Base-by-base conservation (phyloP, 257 asterid species). In the Verbena officinalis region DNA sequence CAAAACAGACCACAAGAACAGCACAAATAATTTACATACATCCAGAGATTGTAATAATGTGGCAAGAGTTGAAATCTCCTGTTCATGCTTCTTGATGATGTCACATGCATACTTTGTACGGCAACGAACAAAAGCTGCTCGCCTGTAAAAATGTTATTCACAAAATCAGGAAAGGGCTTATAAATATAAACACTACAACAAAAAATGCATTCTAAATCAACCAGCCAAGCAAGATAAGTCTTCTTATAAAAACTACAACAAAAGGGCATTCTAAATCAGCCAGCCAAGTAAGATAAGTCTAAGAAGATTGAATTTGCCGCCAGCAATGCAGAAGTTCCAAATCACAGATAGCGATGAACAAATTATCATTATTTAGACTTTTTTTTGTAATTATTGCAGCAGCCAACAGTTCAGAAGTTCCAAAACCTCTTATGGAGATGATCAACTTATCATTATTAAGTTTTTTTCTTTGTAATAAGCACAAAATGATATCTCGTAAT, bases 51-150 rank as follows among this genome's bases (percentile, higher is more conserved):
- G 78, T 68, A 87, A 60, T 12, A 87, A 60, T 14, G 80, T 72
- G 55, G 97, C 96, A 51, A 93, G 94, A 23, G 97, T 93, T 58
- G 81, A 30, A 50, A 93, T 93, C 82, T 85, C 99, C 57, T 83
- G 73, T 55, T 84, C 81, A 24, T 69, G 86, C 20, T 59, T 57
- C 81, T 77, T 82, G 70, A 93, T 71, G 72, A 68, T 61, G 19
- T 67, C 70, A 38, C 78, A 64, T 6, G 74, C 80, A 38, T 77
- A 89, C 49, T 76, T 71, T 20, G 80, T 71, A 69, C 91, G 87
- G 76, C 96, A 86, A 64, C 78, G 88, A 59, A 84, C 90, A 80
- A 82, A 82, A 56, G 90, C 97, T 43, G 80, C 82, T 66, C 82
- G 88, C 81, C 97, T 93, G 81, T 2, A 62, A 71, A 8, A 44